Evolutionary conservation across 1,139 yeast genomes (phyloP).

Genomic region (Pichia sp.): DNA sequence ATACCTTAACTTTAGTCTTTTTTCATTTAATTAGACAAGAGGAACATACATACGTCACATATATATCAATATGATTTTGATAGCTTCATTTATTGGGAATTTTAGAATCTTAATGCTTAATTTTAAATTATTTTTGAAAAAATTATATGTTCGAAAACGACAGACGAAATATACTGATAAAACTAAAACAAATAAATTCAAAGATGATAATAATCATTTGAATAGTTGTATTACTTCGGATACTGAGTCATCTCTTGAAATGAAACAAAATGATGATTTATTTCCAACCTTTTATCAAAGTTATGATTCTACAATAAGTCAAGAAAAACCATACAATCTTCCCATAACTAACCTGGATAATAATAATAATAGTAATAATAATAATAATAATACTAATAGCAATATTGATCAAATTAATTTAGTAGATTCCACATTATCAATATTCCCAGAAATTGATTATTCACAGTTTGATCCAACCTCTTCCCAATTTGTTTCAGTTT

Average conservation of each 20-base stretch:
- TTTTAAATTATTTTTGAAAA: not conserved
- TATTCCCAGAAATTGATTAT: constrained; percentile 11
- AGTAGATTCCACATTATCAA: not conserved
- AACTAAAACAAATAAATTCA: too few species aligned
- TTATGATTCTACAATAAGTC: not conserved
- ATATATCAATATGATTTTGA: not conserved
- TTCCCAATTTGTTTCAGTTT: constrained; percentile 8
- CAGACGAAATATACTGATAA: not conserved
- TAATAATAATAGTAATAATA: too few species aligned
- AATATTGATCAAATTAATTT: not conserved
- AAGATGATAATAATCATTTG: too few species aligned
- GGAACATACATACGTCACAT: not conserved
- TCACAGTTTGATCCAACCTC: constrained; percentile 13
- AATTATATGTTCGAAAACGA: not conserved
- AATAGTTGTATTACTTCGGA: not conserved
- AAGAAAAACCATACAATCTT: not conserved
- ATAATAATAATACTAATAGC: not conserved
- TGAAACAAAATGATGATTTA: not conserved
- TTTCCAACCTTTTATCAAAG: not conserved
- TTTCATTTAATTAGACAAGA: too few species aligned
- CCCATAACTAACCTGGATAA: too few species aligned
- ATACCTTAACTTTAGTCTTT: too few species aligned
- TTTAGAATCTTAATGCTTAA: not conserved
- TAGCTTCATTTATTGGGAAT: not conserved
- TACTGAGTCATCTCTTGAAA: not conserved